Percentiles rank a stretch among this genome's conserved stretches.
These are phyloP conservation scores for Russula virescens DNA, from an alignment of 768 basidiomycete genomes.

Conservation along the genomic window DNA sequence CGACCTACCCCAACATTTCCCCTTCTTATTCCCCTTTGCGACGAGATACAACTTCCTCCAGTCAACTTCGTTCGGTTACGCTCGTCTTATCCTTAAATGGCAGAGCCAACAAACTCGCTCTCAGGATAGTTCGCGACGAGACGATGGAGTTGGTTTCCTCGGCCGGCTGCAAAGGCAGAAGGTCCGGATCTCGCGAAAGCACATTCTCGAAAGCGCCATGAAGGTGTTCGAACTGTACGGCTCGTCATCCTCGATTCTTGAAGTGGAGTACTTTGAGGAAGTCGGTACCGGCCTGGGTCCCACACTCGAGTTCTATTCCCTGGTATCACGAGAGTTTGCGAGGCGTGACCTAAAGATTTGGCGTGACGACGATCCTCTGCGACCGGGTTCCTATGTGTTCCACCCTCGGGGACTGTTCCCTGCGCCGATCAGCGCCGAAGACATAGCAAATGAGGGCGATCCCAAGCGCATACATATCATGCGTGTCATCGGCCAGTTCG, in stretches of 20 bases:
- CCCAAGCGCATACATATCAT: constrained; percentile 82
- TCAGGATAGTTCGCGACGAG: constrained; percentile 74
- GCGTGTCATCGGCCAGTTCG: constrained; percentile 89
- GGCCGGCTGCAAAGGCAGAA: constrained; percentile 93
- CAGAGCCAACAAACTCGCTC: constrained; percentile 79
- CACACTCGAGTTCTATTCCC: constrained; percentile 96
- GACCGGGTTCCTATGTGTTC: constrained; percentile 65
- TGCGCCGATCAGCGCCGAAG: constrained; percentile 66
- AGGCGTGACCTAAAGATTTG: constrained; percentile 83
- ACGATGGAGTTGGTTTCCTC: constrained; percentile 89
- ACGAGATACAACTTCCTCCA: constrained; percentile 97
- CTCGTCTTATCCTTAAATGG: constrained; percentile 91
- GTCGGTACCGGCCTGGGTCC: constrained; percentile 97
- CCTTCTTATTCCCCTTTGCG: constrained; percentile 98
- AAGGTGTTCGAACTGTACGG: constrained; percentile 98
- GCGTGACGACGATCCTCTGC: constrained; percentile 72
- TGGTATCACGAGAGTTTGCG: constrained; percentile 94
- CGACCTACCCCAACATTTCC: constrained; percentile 93
- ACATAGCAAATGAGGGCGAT: constrained; percentile 65
- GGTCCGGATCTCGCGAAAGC: constrained; percentile 91
- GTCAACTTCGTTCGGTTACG: constrained; percentile 96
- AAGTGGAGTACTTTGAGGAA: constrained; percentile 99
- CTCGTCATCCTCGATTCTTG: constrained; percentile 86
- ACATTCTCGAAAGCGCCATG: constrained; percentile 91
- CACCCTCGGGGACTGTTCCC: constrained; percentile 88